phyloP scores from a whole-genome alignment of 495 filamentous ascomycete species.

The Penicillium soppii region DNA sequence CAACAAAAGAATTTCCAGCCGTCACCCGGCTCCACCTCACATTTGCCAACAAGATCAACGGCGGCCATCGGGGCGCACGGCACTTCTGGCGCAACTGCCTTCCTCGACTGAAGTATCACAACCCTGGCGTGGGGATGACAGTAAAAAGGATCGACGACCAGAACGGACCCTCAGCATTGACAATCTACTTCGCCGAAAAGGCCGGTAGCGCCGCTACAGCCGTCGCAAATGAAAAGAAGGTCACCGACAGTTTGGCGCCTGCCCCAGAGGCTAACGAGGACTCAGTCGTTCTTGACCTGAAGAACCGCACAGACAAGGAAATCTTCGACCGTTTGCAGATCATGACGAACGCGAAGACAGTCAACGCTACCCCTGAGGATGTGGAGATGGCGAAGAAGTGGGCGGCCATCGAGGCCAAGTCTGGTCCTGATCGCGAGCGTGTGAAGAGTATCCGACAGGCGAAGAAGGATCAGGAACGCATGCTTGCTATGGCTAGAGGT shows the following conservation, averaged over 20 bases:
- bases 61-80: constrained; percentile 72
- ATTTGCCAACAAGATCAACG: constrained; percentile 62
- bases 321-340: constrained; percentile 70
- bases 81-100: constrained; percentile 88
- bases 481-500: constrained; percentile 58
- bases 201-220: constrained; percentile 32
- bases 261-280: constrained; percentile 33
- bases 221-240: constrained; percentile 19
- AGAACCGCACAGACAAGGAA: constrained; percentile 38
- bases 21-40: constrained; percentile 82
- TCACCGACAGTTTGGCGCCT: constrained; percentile 39
- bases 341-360: constrained; percentile 63
- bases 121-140: constrained; percentile 79
- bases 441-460: constrained; percentile 55
- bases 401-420: constrained; percentile 52
- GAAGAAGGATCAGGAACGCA: constrained; percentile 61
- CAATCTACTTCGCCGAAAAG: constrained; percentile 64
- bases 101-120: constrained; percentile 89
- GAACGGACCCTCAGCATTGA: constrained; percentile 62
- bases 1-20: constrained; percentile 51
- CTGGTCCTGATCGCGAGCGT: constrained; percentile 53
- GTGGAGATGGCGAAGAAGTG: constrained; percentile 56
- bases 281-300: constrained; percentile 34
- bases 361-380: constrained; percentile 63
- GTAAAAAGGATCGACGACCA: constrained; percentile 64